Percentiles rank a stretch among this genome's conserved stretches.
phyloP scores from a whole-genome alignment of 371 early-diverging fungal species.

The Mortierella sp. region DNA sequence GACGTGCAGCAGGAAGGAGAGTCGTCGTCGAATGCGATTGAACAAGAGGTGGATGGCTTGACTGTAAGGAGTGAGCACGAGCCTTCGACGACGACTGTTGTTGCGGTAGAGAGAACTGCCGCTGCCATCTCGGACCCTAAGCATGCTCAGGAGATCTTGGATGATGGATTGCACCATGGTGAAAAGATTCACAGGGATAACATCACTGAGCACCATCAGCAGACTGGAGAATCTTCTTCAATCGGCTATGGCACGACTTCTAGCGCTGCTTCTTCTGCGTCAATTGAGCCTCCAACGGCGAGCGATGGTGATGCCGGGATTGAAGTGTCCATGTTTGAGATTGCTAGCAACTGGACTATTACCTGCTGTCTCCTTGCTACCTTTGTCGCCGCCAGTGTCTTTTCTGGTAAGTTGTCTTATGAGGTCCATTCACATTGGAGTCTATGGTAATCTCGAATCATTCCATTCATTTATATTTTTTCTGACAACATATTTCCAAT shows the following conservation, averaged over 20 bases:
- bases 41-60: conserved; percentile 36
- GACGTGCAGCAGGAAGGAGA: conserved; percentile 8
- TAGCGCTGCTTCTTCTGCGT: conserved; percentile 10
- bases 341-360: conserved; percentile 71
- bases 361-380: conserved; percentile 66
- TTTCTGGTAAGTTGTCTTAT: conserved; percentile 57
- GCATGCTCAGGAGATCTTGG: conserved; percentile 45
- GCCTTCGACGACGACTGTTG: conserved; percentile 23
- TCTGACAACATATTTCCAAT: too few species aligned
- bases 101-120: conserved; percentile 30
- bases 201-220: not conserved
- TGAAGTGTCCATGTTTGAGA: conserved; percentile 63
- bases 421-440: too few species aligned
- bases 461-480: too few species aligned
- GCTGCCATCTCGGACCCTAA: conserved; percentile 37
- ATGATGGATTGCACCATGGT: conserved; percentile 32
- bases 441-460: too few species aligned
- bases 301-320: not conserved
- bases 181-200: conserved; percentile 17
- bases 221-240: conserved; percentile 7
- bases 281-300: conserved; percentile 12
- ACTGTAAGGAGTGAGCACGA: conserved; percentile 26
- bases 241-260: conserved; percentile 25
- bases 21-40: not conserved
- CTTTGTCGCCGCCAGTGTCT: conserved; percentile 71